Conservation (phyloP, 495 filamentous ascomycete genomes). For the Hyaloscypha variabilis region DNA sequence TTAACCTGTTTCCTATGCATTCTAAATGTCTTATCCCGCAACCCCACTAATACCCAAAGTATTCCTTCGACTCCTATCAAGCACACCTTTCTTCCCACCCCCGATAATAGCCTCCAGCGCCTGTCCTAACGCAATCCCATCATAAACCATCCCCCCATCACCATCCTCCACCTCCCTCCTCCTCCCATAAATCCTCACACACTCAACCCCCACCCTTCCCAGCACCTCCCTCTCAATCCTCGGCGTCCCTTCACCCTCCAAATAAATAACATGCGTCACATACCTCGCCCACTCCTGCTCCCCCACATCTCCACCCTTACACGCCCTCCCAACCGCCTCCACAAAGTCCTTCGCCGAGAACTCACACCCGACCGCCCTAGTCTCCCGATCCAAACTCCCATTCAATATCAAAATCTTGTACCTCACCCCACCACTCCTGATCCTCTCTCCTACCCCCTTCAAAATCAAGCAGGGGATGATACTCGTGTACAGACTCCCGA, state of each 20-base stretch:
- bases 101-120: conserved; percentile 80
- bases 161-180: conserved; percentile 50
- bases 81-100: conserved; percentile 45
- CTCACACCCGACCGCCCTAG: conserved; percentile 59
- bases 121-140: conserved; percentile 72
- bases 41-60: conserved; percentile 40
- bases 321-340: conserved; percentile 71
- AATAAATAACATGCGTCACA: conserved; percentile 82
- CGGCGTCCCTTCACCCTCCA: conserved; percentile 74
- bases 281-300: conserved; percentile 50
- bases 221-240: conserved; percentile 68
- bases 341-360: conserved; percentile 81
- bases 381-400: conserved; percentile 81
- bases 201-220: conserved; percentile 69
- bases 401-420: conserved; percentile 89
- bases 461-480: conserved; percentile 78
- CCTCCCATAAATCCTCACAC: conserved; percentile 74
- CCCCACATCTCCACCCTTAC: conserved; percentile 44
- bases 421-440: conserved; percentile 45
- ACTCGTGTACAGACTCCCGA: conserved; percentile 83
- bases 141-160: conserved; percentile 67
- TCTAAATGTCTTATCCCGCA: conserved; percentile 3
- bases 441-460: conserved; percentile 60
- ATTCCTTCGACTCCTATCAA: conserved; percentile 66
- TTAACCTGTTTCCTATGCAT: too few relatives aligned